Base-by-base conservation (phyloP, 2,329 filamentous ascomycete species). In the Fusarium compactum region DNA sequence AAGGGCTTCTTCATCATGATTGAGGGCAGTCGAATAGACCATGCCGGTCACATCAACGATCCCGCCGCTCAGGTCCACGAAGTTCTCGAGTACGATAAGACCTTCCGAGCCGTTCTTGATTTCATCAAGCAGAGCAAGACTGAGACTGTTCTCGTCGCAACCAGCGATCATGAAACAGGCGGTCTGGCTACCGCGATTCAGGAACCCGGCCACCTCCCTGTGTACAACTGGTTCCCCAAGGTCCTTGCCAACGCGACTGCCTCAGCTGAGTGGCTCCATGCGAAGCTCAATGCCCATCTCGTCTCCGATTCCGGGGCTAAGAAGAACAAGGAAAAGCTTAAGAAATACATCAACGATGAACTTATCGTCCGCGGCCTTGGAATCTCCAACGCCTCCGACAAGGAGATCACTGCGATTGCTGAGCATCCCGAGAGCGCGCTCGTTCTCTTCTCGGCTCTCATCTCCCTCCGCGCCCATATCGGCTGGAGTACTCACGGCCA, bases 1-100 rank as follows among this genome's bases (percentile, higher is more conserved):
- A 90, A 97, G 80, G 96, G 96, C 7, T 99, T 98, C 85, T 99
- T 99, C 82, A 85, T 99, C 74, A 97, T 99, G 95, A 97, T 99
- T 66, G 96, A 99, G 81, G 96, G 95, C 7, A 97, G 93, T 75
- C 88, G 96, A 44, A 98, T 99, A 75, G 96, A 99, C 76, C 96
- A 99, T 78, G 95, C 96, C 6, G 96, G 94, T 9, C 93, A 96
- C 78, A 88, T 87, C 69, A 96, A 96, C 74, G 93, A 96, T 74
- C 92, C 93, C 0, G 92, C 91, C 12, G 92, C 93, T 1, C 93
- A 96, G 76, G 93, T 95, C 14, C 91, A 93, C 73, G 96, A 99
- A 80, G 95, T 99, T 1, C 85, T 98, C n/a, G 95, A 94, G 54
- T 99, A 97, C 76, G 96, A 99, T 84, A 90, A 88, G 79, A 87